Evolutionary conservation across 208 protist genomes (phyloP).

Genomic region (Leishmania major): DNA sequence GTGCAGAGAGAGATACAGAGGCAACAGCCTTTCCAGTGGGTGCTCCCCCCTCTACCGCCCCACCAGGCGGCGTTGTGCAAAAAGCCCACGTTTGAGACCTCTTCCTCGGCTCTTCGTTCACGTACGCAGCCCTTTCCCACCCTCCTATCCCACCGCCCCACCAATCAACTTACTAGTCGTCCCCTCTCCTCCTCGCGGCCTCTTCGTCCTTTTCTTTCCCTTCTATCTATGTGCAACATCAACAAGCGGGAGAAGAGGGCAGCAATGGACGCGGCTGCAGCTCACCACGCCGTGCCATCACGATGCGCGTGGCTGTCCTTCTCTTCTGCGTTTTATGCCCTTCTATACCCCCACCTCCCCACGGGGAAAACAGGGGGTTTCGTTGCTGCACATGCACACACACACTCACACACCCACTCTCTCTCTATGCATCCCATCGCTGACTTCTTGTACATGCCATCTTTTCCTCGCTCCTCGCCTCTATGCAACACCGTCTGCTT

Average conservation of each 20-base stretch:
- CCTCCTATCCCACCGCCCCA: neutral
- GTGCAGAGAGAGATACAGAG: neutral
- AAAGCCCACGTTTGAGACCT: neutral
- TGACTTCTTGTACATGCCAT: neutral
- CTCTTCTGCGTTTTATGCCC: neutral
- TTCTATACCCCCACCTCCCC: neutral
- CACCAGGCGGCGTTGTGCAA: neutral
- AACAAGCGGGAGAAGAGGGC: neutral
- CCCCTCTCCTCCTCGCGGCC: neutral
- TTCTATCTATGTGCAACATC: neutral
- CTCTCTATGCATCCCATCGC: neutral
- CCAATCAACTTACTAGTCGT: neutral
- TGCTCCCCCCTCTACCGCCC: neutral
- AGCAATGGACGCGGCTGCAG: neutral
- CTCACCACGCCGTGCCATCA: neutral
- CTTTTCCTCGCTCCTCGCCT: neutral
- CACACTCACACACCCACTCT: neutral
- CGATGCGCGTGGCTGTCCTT: neutral
- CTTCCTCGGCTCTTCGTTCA: neutral
- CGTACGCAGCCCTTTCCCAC: neutral
- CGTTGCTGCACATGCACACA: neutral
- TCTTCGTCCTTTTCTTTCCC: neutral
- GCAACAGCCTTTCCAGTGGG: neutral
- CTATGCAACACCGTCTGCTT: neutral
- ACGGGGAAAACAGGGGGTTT: neutral